phyloP scores from a whole-genome alignment of 768 basidiomycete genomes.

The Cystobasidiopsis lactophilus region DNA sequence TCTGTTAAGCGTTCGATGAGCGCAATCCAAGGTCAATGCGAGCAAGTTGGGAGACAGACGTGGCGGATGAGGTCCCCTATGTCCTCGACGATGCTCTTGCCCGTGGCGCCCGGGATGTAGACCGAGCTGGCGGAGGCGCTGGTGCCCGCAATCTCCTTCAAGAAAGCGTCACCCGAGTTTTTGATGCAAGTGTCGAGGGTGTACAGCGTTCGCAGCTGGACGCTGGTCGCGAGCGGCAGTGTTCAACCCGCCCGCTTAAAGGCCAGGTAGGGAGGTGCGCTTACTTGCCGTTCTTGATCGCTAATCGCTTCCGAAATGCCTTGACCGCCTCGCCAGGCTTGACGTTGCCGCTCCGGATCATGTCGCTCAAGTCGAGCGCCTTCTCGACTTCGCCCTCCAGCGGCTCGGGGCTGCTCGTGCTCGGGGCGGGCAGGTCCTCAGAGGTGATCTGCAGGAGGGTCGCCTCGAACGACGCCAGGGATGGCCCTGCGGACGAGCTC shows the following conservation, averaged over 20 bases:
- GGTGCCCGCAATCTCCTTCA: constrained; percentile 41
- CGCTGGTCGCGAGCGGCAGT: neutral
- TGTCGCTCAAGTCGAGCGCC: constrained; percentile 77
- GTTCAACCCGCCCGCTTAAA: constrained; percentile 1
- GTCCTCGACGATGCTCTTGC: constrained; percentile 1
- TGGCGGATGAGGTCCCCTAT: neutral
- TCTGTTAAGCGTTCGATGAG: constrained; percentile 15
- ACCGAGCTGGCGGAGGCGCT: constrained; percentile 12
- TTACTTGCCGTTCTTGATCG: constrained; percentile 89
- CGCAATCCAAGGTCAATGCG: neutral
- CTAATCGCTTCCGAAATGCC: constrained; percentile 60
- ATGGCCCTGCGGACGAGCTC: neutral
- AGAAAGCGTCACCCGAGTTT: constrained; percentile 86
- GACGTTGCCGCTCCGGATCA: constrained; percentile 76
- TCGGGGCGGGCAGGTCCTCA: constrained; percentile 55
- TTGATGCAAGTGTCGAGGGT: constrained; percentile 80
- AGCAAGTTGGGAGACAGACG: neutral
- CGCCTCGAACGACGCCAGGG: neutral
- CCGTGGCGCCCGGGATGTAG: too few relatives aligned
- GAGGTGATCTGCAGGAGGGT: constrained; percentile 47
- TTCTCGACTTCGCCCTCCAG: constrained; percentile 61
- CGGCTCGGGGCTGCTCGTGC: constrained; percentile 13
- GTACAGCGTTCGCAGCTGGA: constrained; percentile 27
- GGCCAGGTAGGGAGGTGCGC: constrained; percentile 44
- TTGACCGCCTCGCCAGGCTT: constrained; percentile 71